These are phyloP conservation scores for Arabidopsis arenosa DNA, from an alignment of 345 rosid species.

Conservation along the genomic window DNA sequence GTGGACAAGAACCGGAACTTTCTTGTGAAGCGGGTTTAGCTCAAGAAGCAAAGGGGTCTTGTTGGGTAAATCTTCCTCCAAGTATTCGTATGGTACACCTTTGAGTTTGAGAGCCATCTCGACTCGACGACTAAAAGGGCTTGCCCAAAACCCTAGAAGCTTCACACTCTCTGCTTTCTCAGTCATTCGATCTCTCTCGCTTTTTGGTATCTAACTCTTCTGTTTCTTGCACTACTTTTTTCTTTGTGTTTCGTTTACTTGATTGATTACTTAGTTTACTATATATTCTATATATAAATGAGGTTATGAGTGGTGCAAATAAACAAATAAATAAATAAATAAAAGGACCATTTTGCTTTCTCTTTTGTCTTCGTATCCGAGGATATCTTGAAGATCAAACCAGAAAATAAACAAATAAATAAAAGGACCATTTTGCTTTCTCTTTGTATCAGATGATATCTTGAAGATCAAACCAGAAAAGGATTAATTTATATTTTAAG, in stretches of 20 bases:
- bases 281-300: background rate
- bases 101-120: slow-evolving; percentile 51
- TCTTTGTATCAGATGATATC: slow-evolving; percentile 2
- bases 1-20: slow-evolving; percentile 51
- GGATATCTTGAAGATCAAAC: slow-evolving; percentile 10
- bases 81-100: slow-evolving; percentile 47
- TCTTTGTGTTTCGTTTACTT: background rate
- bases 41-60: slow-evolving; percentile 47
- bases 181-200: background rate
- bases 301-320: background rate
- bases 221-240: background rate
- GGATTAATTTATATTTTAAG: background rate
- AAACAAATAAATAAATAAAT: background rate
- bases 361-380: background rate
- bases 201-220: background rate
- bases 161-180: slow-evolving; percentile 41
- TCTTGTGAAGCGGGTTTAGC: slow-evolving; percentile 46
- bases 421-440: background rate
- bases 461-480: background rate
- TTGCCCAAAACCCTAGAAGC: slow-evolving; percentile 49
- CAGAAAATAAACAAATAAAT: background rate
- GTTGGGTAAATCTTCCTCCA: slow-evolving; percentile 46
- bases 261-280: background rate
- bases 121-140: slow-evolving; percentile 44
- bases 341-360: background rate